These are phyloP conservation scores for Aspergillus fructus DNA, from an alignment of 2,329 filamentous ascomycete genomes.

Conservation along the genomic window DNA sequence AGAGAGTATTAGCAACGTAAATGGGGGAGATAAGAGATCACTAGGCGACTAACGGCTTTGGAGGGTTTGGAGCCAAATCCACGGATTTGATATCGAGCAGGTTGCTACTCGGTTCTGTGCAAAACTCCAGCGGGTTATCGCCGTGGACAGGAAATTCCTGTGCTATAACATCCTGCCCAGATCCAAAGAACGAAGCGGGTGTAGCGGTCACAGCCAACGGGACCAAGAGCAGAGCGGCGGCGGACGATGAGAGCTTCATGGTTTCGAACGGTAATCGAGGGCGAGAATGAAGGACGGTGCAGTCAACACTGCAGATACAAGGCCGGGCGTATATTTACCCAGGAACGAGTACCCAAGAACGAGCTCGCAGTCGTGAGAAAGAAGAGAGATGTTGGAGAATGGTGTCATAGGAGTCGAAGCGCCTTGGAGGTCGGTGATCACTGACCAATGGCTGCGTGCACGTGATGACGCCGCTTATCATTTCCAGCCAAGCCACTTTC, in stretches of 20 bases:
- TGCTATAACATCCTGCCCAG: conserved; percentile 50
- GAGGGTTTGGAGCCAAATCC: conserved; percentile 82
- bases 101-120: conserved; percentile 66
- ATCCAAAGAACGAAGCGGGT: conserved; percentile 47
- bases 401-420: conserved; percentile 8
- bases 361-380: neutral
- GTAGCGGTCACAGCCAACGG: conserved; percentile 44
- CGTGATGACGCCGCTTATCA: conserved; percentile 5
- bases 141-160: conserved; percentile 69
- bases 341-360: neutral
- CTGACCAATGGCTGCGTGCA: conserved; percentile 8
- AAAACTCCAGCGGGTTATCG: conserved; percentile 81
- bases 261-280: conserved; percentile 4
- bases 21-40: neutral
- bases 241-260: conserved; percentile 44
- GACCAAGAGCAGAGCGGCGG: conserved; percentile 41
- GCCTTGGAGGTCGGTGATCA: neutral
- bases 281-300: neutral
- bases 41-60: conserved; percentile 66
- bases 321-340: neutral
- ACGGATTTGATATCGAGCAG: conserved; percentile 76
- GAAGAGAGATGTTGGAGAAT: neutral
- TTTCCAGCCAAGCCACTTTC: neutral
- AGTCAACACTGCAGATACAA: neutral
- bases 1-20: conserved; percentile 15